A percentile compares a stretch with the other conserved stretches of the same genome.
Conservation (phyloP, 2,329 filamentous ascomycete genomes). For the Cercospora sp. region DNA sequence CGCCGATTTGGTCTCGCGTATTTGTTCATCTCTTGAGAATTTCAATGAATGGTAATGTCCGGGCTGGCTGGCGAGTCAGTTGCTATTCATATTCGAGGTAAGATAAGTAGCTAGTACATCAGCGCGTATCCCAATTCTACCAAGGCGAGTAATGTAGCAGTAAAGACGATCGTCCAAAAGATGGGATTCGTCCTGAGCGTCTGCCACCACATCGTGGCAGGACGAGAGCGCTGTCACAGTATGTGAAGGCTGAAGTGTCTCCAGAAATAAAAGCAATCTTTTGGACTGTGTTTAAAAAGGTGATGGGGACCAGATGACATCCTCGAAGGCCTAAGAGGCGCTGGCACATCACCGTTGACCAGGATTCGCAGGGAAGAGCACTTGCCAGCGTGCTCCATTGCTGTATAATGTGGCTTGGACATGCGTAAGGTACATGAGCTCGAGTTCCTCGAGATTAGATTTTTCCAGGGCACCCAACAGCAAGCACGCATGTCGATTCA, state of each 20-base stretch:
- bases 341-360: too few species aligned
- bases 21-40: not conserved
- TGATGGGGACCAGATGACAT: not conserved
- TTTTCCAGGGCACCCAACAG: not conserved
- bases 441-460: not conserved
- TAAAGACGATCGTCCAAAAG: not conserved
- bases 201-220: not conserved
- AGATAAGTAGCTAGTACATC: not conserved
- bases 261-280: not conserved
- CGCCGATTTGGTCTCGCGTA: too few species aligned
- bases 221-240: not conserved
- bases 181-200: not conserved
- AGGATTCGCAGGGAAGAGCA: too few species aligned
- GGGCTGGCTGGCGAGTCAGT: not conserved
- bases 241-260: not conserved
- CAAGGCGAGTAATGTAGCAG: not conserved
- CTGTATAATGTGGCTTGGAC: not conserved
- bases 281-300: not conserved
- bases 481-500: not conserved
- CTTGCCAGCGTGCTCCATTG: not conserved
- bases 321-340: too few species aligned
- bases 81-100: not conserved
- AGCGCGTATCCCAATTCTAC: not conserved
- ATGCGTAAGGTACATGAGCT: not conserved
- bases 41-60: not conserved